Conservation (phyloP, 169 alveolate species). For the Plasmodium vivax region DNA sequence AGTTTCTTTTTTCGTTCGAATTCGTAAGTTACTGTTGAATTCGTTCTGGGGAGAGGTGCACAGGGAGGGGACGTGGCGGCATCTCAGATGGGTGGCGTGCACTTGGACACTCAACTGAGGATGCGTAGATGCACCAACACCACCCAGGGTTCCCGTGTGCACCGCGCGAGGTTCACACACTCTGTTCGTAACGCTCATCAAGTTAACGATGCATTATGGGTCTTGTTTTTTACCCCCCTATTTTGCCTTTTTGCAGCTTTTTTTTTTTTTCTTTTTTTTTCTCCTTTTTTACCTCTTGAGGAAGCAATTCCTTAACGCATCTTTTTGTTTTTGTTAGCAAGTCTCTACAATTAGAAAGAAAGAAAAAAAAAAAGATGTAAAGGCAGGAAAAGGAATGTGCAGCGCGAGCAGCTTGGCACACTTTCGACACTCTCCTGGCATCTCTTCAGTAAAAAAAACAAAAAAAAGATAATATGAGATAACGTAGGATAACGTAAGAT, state of each 20-base stretch:
- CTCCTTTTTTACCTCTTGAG: slow-evolving; percentile 48
- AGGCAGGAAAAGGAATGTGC: not conserved
- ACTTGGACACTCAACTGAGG: not conserved
- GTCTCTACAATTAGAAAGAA: slow-evolving; percentile 32
- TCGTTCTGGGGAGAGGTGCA: slow-evolving; percentile 21
- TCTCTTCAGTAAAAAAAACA: not conserved
- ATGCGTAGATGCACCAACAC: not conserved
- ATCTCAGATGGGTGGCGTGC: not conserved
- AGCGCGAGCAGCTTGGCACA: not conserved
- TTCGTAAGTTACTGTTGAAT: slow-evolving; percentile 46
- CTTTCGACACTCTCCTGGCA: not conserved
- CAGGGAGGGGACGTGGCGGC: not conserved
- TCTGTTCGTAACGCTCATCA: not conserved
- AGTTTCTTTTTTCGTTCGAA: slow-evolving; percentile 63
- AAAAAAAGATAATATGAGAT: not conserved
- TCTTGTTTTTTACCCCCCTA: not conserved
- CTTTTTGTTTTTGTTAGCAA: slow-evolving; percentile 71
- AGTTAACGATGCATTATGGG: not conserved
- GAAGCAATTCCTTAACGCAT: slow-evolving; percentile 69
- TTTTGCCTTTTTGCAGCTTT: not conserved
- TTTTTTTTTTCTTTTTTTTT: not conserved
- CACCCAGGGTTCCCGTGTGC: not conserved
- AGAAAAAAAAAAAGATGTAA: not conserved
- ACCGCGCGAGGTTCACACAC: not conserved
- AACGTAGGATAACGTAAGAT: no score